These are phyloP conservation scores for Pluteus cervinus DNA, from an alignment of 768 basidiomycete genomes.

Conservation along the genomic window DNA sequence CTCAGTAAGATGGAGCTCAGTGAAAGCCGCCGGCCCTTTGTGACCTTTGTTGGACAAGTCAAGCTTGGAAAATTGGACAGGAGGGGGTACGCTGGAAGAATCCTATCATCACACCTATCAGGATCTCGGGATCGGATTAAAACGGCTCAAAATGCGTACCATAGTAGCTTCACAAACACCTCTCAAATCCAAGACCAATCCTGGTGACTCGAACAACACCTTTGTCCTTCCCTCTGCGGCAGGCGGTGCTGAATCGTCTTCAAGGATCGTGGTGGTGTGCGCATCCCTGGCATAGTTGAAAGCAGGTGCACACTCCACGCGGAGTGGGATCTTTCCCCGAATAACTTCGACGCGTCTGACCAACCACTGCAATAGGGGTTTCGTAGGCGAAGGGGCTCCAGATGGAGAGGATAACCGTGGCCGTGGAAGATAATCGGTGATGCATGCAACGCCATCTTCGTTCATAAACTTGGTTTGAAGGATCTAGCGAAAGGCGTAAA, in stretches of 20 bases:
- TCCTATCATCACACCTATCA: neutral
- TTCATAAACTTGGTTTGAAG: constrained; percentile 90
- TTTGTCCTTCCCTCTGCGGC: constrained; percentile 36
- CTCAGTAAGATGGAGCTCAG: constrained; percentile 62
- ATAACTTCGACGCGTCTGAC: constrained; percentile 83
- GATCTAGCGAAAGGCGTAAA: no score
- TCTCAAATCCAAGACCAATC: constrained; percentile 67
- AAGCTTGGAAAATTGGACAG: constrained; percentile 50
- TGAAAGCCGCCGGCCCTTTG: constrained; percentile 57
- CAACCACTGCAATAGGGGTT: constrained; percentile 78
- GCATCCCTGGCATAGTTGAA: constrained; percentile 87
- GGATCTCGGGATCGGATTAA: constrained; percentile 1
- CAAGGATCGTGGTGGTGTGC: constrained; percentile 58
- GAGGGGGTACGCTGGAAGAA: constrained; percentile 38
- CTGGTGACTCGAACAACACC: constrained; percentile 54
- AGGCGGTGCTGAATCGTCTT: constrained; percentile 31
- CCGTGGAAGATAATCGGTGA: constrained; percentile 85
- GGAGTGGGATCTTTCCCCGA: constrained; percentile 73
- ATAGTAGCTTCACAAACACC: constrained; percentile 58
- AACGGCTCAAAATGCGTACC: constrained; percentile 5
- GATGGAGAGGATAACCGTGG: constrained; percentile 30
- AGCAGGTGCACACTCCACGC: constrained; percentile 89
- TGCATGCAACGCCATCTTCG: constrained; percentile 78
- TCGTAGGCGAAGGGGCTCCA: constrained; percentile 28
- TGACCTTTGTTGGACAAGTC: constrained; percentile 71